A percentile compares a stretch with the other conserved stretches of the same genome.
Evolutionary conservation across 2,329 filamentous ascomycete genomes (phyloP).

Genomic region (Orbilia brochopaga): DNA sequence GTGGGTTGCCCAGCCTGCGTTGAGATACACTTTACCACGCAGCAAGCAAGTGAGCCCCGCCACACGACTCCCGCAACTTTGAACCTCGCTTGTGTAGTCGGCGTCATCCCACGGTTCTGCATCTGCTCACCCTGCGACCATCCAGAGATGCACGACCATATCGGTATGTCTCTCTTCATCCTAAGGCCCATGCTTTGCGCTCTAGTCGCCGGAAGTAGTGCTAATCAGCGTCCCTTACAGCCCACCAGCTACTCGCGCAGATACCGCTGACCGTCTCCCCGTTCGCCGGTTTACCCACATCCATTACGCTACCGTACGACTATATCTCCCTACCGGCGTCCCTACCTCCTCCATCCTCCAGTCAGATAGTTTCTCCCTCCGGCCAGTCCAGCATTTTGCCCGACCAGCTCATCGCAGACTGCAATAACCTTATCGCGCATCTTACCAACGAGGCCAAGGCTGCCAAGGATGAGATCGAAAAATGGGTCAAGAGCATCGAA

Average conservation of each 20-base stretch:
- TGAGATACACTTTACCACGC: neutral
- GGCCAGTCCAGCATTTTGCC: constrained; percentile 80
- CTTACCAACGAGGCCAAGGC: constrained; percentile 72
- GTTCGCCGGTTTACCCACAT: constrained; percentile 86
- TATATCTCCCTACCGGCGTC: constrained; percentile 89
- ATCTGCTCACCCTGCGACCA: neutral
- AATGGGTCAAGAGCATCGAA: constrained; percentile 70
- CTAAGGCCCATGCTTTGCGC: neutral
- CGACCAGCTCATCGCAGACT: constrained; percentile 81
- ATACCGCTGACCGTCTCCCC: constrained; percentile 92
- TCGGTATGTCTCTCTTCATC: neutral
- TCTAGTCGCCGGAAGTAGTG: neutral
- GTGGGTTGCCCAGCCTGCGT: no score
- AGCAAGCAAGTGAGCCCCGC: no score
- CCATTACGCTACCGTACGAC: constrained; percentile 91
- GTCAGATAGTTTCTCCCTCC: constrained; percentile 74
- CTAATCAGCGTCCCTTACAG: constrained; percentile 1
- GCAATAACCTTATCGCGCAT: constrained; percentile 77
- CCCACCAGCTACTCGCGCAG: constrained; percentile 88
- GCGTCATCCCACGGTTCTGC: neutral
- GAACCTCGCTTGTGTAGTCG: no score
- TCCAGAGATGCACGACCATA: constrained; percentile 6
- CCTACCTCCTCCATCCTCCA: constrained; percentile 74
- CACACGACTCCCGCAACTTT: no score
- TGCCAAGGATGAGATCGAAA: constrained; percentile 70